Evolutionary conservation across 257 asterid genomes (phyloP).

Genomic region (Knoxia roxburghii): DNA sequence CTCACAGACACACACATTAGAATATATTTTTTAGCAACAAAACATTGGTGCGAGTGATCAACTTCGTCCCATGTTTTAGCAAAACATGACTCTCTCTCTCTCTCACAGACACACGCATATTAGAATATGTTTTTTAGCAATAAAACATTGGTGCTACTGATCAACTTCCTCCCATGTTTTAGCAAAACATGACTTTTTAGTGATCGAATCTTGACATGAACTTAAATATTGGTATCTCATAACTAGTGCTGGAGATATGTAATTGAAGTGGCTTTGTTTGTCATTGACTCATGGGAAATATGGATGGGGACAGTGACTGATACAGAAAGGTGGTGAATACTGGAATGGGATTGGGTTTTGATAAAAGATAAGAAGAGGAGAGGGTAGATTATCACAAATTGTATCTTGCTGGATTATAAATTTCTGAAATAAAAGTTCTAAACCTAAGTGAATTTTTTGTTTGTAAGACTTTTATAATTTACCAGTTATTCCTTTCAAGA

Average conservation of each 20-base stretch:
- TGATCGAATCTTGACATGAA: not conserved
- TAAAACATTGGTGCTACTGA: not conserved
- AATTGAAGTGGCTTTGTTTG: not conserved
- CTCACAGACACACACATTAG: too few relatives aligned
- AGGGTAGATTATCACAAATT: not conserved
- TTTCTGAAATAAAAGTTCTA: not conserved
- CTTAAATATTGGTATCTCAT: not conserved
- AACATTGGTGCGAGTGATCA: too few relatives aligned
- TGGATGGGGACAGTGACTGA: not conserved
- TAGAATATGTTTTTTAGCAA: too few relatives aligned
- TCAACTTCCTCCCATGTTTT: not conserved
- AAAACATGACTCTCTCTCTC: not conserved
- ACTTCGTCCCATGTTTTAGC: too few relatives aligned
- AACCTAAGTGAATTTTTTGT: not conserved
- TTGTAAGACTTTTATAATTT: too few relatives aligned
- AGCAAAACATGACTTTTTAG: not conserved
- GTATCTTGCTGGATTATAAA: not conserved
- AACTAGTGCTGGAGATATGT: not conserved
- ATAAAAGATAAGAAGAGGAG: not conserved
- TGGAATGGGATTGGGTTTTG: not conserved
- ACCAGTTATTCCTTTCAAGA: not conserved
- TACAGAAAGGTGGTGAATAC: too few relatives aligned
- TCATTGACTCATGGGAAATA: not conserved
- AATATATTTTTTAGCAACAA: too few relatives aligned
- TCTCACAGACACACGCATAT: too few relatives aligned